phyloP scores from a whole-genome alignment of 345 rosid species.

The Eucalyptus paniculata region DNA sequence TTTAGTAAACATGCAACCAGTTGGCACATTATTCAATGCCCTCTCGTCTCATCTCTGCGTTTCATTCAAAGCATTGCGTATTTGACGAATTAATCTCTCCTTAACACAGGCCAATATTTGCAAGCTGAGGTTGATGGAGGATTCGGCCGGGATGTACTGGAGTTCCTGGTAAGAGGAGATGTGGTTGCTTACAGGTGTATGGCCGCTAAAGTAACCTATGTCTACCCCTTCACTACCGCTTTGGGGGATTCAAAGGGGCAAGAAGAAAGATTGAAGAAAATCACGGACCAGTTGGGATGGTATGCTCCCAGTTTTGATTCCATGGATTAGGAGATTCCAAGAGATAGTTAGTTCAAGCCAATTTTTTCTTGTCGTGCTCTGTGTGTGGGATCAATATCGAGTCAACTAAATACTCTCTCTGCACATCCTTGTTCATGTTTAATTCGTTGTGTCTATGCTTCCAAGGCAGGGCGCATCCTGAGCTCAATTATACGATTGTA shows the following conservation, averaged over 20 bases:
- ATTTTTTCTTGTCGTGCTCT: background rate
- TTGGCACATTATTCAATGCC: background rate
- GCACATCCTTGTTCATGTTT: background rate
- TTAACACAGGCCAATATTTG: constrained; percentile 46
- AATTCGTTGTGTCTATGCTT: background rate
- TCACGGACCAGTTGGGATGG: constrained; percentile 64
- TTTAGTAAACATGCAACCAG: background rate
- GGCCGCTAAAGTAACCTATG: constrained; percentile 76
- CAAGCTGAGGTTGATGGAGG: constrained; percentile 77
- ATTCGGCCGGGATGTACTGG: constrained; percentile 57
- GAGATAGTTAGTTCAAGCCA: background rate
- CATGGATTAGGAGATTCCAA: constrained; percentile 35
- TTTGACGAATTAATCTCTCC: background rate
- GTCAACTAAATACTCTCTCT: background rate
- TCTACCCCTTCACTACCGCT: constrained; percentile 90
- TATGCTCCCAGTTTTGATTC: constrained; percentile 71
- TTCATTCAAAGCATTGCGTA: background rate
- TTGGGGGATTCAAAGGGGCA: constrained; percentile 85
- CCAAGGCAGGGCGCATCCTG: background rate
- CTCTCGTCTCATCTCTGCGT: background rate
- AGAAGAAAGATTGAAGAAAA: constrained; percentile 62
- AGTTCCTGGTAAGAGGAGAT: constrained; percentile 74
- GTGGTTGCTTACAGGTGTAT: constrained; percentile 61
- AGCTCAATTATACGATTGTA: background rate
- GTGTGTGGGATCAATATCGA: background rate